Percentiles rank a stretch among this genome's conserved stretches.
These are phyloP conservation scores for Oidiodendron maius DNA, from an alignment of 495 filamentous ascomycete species.

Conservation along the genomic window DNA sequence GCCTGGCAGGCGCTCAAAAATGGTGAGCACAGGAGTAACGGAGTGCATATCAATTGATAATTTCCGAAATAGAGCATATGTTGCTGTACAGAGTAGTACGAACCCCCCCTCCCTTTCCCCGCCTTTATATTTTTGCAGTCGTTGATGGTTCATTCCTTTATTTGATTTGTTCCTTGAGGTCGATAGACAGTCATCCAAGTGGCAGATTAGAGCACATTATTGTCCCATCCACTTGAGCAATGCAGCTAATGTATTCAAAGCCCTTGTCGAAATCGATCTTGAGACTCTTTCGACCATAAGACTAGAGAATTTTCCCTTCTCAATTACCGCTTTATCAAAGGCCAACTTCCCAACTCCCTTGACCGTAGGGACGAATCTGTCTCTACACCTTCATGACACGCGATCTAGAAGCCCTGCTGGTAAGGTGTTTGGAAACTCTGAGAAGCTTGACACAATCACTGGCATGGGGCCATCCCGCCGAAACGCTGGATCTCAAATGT, in stretches of 20 bases:
- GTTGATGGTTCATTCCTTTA: background rate
- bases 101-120: background rate
- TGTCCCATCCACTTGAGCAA: too few species aligned
- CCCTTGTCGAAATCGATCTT: slow-evolving; percentile 79
- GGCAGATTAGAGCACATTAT: too few species aligned
- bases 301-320: slow-evolving; percentile 70
- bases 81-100: slow-evolving; percentile 67
- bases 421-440: slow-evolving; percentile 10
- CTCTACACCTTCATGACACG: slow-evolving; percentile 80
- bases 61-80: slow-evolving; percentile 60
- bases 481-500: slow-evolving; percentile 27
- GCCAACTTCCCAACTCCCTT: slow-evolving; percentile 67
- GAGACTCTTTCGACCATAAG: slow-evolving; percentile 66
- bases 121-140: background rate
- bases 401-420: slow-evolving; percentile 32
- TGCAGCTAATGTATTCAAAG: slow-evolving; percentile 29
- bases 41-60: slow-evolving; percentile 83
- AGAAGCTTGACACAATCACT: slow-evolving; percentile 29
- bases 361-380: slow-evolving; percentile 78
- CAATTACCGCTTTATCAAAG: slow-evolving; percentile 78
- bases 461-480: background rate
- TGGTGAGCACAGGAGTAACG: slow-evolving; percentile 61
- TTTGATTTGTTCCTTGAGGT: too few species aligned
- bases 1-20: slow-evolving; percentile 28
- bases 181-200: too few species aligned